Evolutionary conservation across 495 filamentous ascomycete genomes (phyloP).

Genomic region (Pyronema domesticum): DNA sequence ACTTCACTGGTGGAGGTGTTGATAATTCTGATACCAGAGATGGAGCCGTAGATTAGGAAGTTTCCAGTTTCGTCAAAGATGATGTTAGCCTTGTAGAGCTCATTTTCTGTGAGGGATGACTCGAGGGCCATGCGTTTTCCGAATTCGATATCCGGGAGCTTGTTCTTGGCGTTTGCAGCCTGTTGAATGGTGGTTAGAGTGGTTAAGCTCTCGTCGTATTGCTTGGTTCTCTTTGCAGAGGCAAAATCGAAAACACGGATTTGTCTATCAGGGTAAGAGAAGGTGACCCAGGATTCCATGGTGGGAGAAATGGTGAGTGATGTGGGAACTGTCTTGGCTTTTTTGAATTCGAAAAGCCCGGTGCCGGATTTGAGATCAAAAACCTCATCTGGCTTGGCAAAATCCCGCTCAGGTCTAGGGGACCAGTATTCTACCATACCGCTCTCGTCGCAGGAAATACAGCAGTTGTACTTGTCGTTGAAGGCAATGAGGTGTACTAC

Average conservation of each 20-base stretch:
- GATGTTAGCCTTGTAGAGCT: conserved; percentile 56
- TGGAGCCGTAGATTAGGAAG: conserved; percentile 82
- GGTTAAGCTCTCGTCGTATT: conserved; percentile 80
- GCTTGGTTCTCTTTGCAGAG: conserved; percentile 69
- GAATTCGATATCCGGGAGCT: conserved; percentile 78
- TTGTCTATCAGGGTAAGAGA: conserved; percentile 86
- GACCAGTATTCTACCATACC: conserved; percentile 96
- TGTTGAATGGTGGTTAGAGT: conserved; percentile 89
- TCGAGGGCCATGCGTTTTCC: conserved; percentile 76
- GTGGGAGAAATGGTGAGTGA: conserved; percentile 77
- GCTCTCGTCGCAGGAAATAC: conserved; percentile 68
- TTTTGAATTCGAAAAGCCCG: conserved; percentile 92
- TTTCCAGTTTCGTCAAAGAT: conserved; percentile 92
- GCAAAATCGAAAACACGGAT: conserved; percentile 85
- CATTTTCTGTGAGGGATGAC: conserved; percentile 56
- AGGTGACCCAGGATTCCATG: conserved; percentile 66
- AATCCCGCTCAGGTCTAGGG: conserved; percentile 45
- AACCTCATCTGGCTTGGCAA: conserved; percentile 81
- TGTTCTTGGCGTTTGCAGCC: conserved; percentile 60
- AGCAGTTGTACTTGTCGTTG: conserved; percentile 78
- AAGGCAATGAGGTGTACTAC: conserved; percentile 70
- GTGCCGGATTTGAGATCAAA: conserved; percentile 85
- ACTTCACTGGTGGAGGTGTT: conserved; percentile 88
- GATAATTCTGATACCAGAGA: conserved; percentile 78
- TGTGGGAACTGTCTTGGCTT: conserved; percentile 59